A percentile compares a stretch with the other conserved stretches of the same genome.
These are phyloP conservation scores for Calonectria ilicicola DNA, from an alignment of 2,329 filamentous ascomycete genomes.

Conservation along the genomic window DNA sequence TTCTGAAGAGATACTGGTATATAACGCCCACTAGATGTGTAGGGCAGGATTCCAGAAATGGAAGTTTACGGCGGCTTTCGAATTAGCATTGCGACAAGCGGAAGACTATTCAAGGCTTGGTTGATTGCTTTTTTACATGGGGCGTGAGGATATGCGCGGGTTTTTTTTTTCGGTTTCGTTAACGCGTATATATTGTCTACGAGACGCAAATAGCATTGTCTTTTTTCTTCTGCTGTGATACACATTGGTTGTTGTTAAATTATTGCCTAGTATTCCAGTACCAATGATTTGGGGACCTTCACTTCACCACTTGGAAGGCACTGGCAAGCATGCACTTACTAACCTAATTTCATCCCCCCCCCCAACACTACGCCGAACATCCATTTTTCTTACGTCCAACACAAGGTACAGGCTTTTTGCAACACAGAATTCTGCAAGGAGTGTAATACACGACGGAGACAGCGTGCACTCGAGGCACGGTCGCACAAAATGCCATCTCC, in stretches of 20 bases:
- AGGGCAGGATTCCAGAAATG: constrained; percentile 4
- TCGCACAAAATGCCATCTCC: background rate
- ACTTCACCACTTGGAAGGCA: background rate
- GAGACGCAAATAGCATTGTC: constrained; percentile 31
- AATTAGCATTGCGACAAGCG: constrained; percentile 16
- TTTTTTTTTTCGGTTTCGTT: constrained; percentile 5
- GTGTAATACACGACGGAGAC: too few relatives aligned
- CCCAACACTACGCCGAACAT: background rate
- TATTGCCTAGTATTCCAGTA: background rate
- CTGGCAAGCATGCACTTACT: background rate
- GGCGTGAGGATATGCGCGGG: constrained; percentile 33
- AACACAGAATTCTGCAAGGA: background rate
- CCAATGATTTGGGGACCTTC: too few relatives aligned
- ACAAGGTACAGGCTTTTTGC: background rate
- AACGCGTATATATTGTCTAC: constrained; percentile 34
- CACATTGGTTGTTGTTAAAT: background rate
- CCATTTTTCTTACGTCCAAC: background rate
- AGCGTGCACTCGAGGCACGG: background rate
- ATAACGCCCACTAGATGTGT: constrained; percentile 9
- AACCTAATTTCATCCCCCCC: background rate
- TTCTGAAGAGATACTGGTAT: constrained; percentile 8
- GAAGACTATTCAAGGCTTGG: constrained; percentile 11
- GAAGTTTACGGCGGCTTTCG: background rate
- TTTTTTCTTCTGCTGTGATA: constrained; percentile 7
- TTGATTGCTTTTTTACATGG: constrained; percentile 21